phyloP scores from a whole-genome alignment of 2,329 filamentous ascomycete species.

The Sclerotinia sclerotiorum region DNA sequence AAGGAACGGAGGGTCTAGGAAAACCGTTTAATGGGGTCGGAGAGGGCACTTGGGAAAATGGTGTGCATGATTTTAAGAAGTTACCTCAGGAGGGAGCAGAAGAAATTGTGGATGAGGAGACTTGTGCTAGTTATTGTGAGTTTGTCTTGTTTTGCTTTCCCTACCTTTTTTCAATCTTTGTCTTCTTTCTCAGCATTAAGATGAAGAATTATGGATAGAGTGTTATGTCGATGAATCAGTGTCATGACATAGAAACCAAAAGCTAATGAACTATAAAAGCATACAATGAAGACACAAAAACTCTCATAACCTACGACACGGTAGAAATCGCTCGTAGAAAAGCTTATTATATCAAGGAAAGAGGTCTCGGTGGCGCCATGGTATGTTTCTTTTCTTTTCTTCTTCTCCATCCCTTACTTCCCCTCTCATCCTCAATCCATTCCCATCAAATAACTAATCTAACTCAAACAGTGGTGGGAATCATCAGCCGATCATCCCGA shows the following conservation, averaged over 20 bases:
- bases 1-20: slow-evolving; percentile 74
- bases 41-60: slow-evolving; percentile 78
- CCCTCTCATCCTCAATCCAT: too few species aligned
- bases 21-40: slow-evolving; percentile 69
- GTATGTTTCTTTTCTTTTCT: neutral
- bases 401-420: neutral
- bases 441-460: neutral
- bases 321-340: slow-evolving; percentile 66
- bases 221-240: neutral
- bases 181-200: neutral
- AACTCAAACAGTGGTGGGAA: slow-evolving; percentile 62
- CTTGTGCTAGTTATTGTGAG: slow-evolving; percentile 69
- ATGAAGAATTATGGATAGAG: neutral
- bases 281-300: slow-evolving; percentile 61
- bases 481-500: slow-evolving; percentile 72
- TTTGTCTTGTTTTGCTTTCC: neutral
- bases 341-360: slow-evolving; percentile 65
- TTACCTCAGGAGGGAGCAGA: slow-evolving; percentile 68
- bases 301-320: slow-evolving; percentile 79
- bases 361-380: slow-evolving; percentile 83
- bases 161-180: neutral
- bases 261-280: slow-evolving; percentile 1
- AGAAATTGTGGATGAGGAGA: slow-evolving; percentile 62
- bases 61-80: slow-evolving; percentile 85
- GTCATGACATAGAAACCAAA: neutral